Base-by-base conservation (phyloP, 179 eudicot species). In the Beta corolliflora region DNA sequence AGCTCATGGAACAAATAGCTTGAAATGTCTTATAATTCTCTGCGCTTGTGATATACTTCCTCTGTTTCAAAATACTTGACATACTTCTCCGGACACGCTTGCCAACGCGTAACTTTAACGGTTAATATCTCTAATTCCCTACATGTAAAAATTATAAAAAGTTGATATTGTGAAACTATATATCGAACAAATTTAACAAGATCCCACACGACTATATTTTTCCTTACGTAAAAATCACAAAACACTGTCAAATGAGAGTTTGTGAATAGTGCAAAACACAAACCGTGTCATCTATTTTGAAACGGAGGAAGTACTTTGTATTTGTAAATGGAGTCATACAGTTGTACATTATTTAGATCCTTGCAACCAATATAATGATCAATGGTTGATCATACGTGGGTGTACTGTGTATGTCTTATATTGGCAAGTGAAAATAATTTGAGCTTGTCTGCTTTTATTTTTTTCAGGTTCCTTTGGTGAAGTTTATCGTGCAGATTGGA, bases 401-500 rank as follows among this genome's bases (percentile, higher is more conserved):
- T n/a, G n/a, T n/a, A n/a, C n/a, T n/a, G 10, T 73, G 53, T 72
- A 54, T 46, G 44, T 81, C 21, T 14, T 19, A 23, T 5, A 71
- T 36, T 29, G 64, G 31, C 82, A 7, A 23, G 73, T 77, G 82
- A 74, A 58, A 72, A 19, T 81, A 65, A 65, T 45, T 64, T 50
- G 56, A 50, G 25, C 21, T 78, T 14, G 13, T 59, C 29, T 45
- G 60, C 45, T 50, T 48, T 81, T 70, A 67, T 36, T 84, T 36
- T 56, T 78, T 87, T 78, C 92, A 95, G 99, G 99, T 76, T 95
- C 99, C 83, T 94, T 85, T 86, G 99, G 99, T 4, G 99, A 95
- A 89, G 99, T 95, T 73, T 94, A 92, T 68, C 98, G 87, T 65
- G 97, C 91, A 76, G 99, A 95, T 71, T 95, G 98, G 99, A 94